A percentile compares a stretch with the other conserved stretches of the same genome.
phyloP scores from a whole-genome alignment of 192 early-diverging fungal genomes.

The Mortierella alpina region DNA sequence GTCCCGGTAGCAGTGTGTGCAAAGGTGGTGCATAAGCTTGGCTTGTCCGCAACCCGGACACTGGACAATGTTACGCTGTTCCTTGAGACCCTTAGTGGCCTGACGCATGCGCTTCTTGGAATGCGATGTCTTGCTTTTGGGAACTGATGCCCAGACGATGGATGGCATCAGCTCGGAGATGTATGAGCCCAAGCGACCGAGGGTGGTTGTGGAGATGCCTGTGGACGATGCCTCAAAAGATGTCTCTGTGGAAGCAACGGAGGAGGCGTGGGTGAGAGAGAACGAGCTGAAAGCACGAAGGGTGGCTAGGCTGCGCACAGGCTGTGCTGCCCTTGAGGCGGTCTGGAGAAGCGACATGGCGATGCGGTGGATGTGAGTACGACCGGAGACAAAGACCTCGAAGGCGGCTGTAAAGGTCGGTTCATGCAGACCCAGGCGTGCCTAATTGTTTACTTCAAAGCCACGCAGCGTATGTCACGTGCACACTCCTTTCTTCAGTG shows the following conservation, averaged over 20 bases:
- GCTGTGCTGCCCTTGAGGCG: constrained; percentile 30
- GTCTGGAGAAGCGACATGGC: constrained; percentile 30
- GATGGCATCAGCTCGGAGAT: constrained; percentile 50
- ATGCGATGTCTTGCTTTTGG: constrained; percentile 94
- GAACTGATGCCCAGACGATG: constrained; percentile 69
- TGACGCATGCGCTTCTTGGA: constrained; percentile 89
- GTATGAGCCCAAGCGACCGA: constrained; percentile 48
- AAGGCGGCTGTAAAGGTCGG: too few relatives aligned
- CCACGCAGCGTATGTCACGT: too few relatives aligned
- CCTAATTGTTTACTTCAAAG: too few relatives aligned
- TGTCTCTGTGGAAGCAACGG: not conserved
- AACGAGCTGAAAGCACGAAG: constrained; percentile 35
- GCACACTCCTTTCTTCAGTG: too few relatives aligned
- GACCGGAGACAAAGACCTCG: too few relatives aligned
- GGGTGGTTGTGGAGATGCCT: constrained; percentile 27
- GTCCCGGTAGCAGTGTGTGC: constrained; percentile 77
- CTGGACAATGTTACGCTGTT: constrained; percentile 71
- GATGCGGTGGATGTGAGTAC: constrained; percentile 1
- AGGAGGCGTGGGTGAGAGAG: constrained; percentile 7
- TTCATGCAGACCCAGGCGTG: too few relatives aligned
- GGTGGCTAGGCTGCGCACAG: constrained; percentile 14
- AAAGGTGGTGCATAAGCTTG: constrained; percentile 82
- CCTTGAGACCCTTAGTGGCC: constrained; percentile 80
- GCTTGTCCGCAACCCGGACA: constrained; percentile 84
- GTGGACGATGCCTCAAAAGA: not conserved